phyloP scores from a whole-genome alignment of 495 filamentous ascomycete species.

The Lasiosphaeria hispida region DNA sequence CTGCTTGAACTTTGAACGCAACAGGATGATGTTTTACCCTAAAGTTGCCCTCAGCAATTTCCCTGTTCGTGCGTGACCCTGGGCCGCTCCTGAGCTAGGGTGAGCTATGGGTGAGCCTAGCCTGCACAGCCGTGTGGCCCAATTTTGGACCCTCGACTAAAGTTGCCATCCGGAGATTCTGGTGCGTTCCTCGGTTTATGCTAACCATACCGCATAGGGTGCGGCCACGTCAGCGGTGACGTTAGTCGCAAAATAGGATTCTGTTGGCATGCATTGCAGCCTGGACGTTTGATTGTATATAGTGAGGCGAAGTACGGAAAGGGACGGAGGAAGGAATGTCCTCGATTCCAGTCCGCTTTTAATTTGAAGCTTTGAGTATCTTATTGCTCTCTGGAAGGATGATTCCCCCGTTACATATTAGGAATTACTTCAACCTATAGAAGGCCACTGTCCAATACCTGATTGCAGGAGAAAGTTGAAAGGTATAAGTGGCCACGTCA shows the following conservation, averaged over 20 bases:
- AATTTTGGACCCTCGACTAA: background rate
- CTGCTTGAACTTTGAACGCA: too few species aligned
- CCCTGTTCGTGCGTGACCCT: background rate
- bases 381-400: conserved; percentile 19
- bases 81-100: background rate
- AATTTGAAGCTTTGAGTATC: conserved; percentile 7
- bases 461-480: background rate
- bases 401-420: conserved; percentile 23
- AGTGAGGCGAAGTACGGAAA: background rate
- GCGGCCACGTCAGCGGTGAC: background rate
- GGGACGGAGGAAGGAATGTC: background rate
- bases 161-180: background rate
- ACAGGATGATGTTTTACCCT: background rate
- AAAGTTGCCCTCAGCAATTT: conserved; percentile 3
- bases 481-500: too few species aligned
- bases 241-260: conserved; percentile 1
- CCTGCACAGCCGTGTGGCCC: background rate
- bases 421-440: conserved; percentile 16
- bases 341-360: too few species aligned
- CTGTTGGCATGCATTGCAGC: background rate
- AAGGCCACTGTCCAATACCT: conserved; percentile 19
- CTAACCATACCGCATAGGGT: background rate
- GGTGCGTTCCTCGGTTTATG: background rate
- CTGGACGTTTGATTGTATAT: background rate
- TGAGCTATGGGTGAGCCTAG: conserved; percentile 1